Evolutionary conservation across 129 eudicot species (phyloP).

Genomic region (Flaveria robusta): DNA sequence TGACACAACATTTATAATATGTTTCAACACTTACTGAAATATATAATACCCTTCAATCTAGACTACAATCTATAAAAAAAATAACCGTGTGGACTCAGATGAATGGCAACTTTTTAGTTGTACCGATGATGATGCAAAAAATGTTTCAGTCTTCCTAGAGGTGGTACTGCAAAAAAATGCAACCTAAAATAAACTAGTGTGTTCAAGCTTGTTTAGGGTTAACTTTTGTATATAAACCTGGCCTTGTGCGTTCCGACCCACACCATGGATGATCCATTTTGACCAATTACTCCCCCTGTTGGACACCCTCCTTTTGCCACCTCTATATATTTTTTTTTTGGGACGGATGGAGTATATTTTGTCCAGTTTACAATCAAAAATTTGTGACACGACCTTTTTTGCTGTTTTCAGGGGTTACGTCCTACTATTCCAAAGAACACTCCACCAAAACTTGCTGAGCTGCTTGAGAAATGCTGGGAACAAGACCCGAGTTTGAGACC

Average conservation of each 20-base stretch:
- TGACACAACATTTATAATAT: neutral
- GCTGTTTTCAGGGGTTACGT: conserved; percentile 65
- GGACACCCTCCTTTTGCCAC: neutral
- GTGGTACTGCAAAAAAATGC: too few relatives aligned
- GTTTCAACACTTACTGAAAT: neutral
- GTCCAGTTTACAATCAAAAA: neutral
- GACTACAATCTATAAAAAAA: neutral
- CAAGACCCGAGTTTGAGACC: conserved; percentile 91
- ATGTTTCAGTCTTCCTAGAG: neutral
- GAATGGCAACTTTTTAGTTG: neutral
- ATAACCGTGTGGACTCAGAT: neutral
- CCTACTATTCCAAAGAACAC: conserved; percentile 92
- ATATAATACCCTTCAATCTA: neutral
- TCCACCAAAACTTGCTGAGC: conserved; percentile 69
- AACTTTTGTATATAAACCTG: too few relatives aligned
- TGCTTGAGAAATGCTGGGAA: conserved; percentile 98
- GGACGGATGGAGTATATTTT: neutral
- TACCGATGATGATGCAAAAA: neutral
- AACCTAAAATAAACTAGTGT: neutral
- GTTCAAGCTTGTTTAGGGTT: neutral
- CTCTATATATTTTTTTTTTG: neutral
- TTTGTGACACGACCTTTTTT: neutral
- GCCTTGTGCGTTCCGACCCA: too few relatives aligned
- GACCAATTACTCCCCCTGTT: neutral
- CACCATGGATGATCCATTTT: neutral